A percentile compares a stretch with the other conserved stretches of the same genome.
These are phyloP conservation scores for Boeremia exigua DNA, from an alignment of 2,329 filamentous ascomycete genomes.

Conservation along the genomic window DNA sequence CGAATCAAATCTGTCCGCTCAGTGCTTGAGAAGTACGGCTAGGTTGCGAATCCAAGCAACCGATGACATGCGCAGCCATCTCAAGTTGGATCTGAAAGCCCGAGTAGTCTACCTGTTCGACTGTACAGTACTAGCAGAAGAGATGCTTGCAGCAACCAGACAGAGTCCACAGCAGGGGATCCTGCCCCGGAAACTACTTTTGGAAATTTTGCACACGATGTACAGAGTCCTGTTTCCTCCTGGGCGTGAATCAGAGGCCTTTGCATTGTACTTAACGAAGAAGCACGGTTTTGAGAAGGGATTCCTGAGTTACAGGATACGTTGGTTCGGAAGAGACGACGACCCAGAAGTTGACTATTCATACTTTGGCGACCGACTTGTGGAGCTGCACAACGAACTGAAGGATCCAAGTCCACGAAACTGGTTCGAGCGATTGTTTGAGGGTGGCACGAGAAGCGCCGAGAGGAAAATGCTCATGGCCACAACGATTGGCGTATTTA, in stretches of 20 bases:
- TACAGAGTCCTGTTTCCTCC: too few species aligned
- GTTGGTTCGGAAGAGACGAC: too few species aligned
- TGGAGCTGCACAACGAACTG: conserved; percentile 31
- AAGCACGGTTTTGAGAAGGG: too few species aligned
- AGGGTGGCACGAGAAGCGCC: conserved; percentile 24
- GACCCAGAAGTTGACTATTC: conserved; percentile 30
- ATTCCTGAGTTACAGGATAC: too few species aligned
- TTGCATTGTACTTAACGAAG: too few species aligned
- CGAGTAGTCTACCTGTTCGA: background rate
- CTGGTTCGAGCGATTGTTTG: conserved; percentile 22
- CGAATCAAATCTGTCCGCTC: background rate
- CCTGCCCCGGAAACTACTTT: background rate
- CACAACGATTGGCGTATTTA: conserved; percentile 36
- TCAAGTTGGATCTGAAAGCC: background rate
- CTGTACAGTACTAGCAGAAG: background rate
- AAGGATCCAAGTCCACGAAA: conserved; percentile 32
- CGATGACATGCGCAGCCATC: background rate
- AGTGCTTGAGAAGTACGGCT: background rate
- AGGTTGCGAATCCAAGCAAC: background rate
- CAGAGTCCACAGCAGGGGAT: background rate
- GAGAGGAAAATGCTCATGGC: conserved; percentile 42
- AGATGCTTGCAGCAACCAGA: background rate
- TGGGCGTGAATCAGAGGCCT: too few species aligned
- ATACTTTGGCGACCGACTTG: conserved; percentile 35
- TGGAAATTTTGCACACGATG: background rate